Conservation (phyloP, 331 rosid species). For the Acacia pycnantha region DNA sequence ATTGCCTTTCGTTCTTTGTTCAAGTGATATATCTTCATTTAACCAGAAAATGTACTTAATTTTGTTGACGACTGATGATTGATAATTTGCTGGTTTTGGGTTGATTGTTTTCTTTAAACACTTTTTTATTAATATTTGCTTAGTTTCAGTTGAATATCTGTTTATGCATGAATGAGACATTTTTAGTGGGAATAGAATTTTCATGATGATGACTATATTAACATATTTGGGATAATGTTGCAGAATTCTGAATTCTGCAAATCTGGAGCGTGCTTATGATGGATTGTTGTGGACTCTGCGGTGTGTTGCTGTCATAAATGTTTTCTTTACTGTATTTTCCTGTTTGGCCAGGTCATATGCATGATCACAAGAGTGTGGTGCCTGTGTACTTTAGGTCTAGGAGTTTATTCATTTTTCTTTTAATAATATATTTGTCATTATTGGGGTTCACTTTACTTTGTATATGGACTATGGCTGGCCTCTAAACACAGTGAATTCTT, state of each 20-base stretch:
- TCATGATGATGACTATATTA: slow-evolving; percentile 18
- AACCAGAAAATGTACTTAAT: slow-evolving; percentile 5
- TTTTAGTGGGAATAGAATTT: slow-evolving; percentile 14
- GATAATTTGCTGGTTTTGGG: slow-evolving; percentile 18
- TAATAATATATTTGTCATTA: not conserved
- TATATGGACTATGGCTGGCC: slow-evolving; percentile 8
- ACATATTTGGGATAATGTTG: slow-evolving; percentile 38
- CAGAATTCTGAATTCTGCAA: slow-evolving; percentile 89
- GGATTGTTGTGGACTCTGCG: slow-evolving; percentile 90
- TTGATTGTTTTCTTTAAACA: slow-evolving; percentile 17
- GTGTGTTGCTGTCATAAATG: slow-evolving; percentile 45
- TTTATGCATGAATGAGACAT: slow-evolving; percentile 14
- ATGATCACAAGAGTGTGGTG: slow-evolving; percentile 2
- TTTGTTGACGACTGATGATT: slow-evolving; percentile 25
- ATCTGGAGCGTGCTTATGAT: slow-evolving; percentile 74
- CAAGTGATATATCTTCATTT: not conserved
- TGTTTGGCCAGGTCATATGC: slow-evolving; percentile 19
- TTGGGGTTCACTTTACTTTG: slow-evolving; percentile 13
- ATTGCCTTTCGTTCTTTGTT: not conserved
- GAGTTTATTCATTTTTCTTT: slow-evolving; percentile 3
- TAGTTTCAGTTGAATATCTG: slow-evolving; percentile 23
- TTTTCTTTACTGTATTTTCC: slow-evolving; percentile 28
- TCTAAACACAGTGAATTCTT: slow-evolving; percentile 32
- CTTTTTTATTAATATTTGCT: slow-evolving; percentile 5
- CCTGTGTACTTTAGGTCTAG: slow-evolving; percentile 22